Evolutionary conservation across 2,329 filamentous ascomycete genomes (phyloP).

Genomic region (Talaromyces sp.): DNA sequence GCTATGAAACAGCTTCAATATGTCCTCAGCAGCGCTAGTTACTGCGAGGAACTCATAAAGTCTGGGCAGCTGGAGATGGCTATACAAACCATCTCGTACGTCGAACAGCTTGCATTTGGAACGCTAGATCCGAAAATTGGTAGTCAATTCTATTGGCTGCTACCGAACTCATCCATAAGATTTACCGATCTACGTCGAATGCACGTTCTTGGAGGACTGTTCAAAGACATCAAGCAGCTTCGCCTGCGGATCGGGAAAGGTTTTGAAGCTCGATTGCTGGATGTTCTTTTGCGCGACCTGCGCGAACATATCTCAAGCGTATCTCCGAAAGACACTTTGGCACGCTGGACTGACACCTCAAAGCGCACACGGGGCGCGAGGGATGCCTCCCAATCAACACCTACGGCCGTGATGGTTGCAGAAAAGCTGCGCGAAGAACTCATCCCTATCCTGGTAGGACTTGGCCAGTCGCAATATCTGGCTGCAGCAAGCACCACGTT

Average conservation of each 20-base stretch:
- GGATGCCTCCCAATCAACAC: constrained; percentile 51
- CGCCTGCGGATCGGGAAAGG: constrained; percentile 79
- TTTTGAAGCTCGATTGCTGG: constrained; percentile 77
- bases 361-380: constrained; percentile 67
- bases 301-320: constrained; percentile 72
- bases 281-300: constrained; percentile 73
- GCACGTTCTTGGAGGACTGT: constrained; percentile 76
- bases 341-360: constrained; percentile 64
- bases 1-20: constrained; percentile 74
- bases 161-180: constrained; percentile 29
- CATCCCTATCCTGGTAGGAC: constrained; percentile 66
- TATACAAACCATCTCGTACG: constrained; percentile 19
- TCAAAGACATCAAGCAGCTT: constrained; percentile 70
- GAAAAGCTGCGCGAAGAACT: constrained; percentile 68
- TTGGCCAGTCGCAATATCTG: constrained; percentile 76
- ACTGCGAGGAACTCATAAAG: constrained; percentile 60
- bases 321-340: constrained; percentile 68
- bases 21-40: constrained; percentile 11
- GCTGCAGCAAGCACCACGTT: constrained; percentile 75
- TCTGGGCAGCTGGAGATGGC: constrained; percentile 44
- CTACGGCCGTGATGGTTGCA: constrained; percentile 69
- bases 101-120: constrained; percentile 19
- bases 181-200: constrained; percentile 70
- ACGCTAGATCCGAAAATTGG: constrained; percentile 19
- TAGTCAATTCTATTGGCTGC: constrained; percentile 27